Percentiles rank a stretch among this genome's conserved stretches.
These are phyloP conservation scores for Musa troglodytarum DNA, from an alignment of 176 grass and related monocot species.

Conservation along the genomic window DNA sequence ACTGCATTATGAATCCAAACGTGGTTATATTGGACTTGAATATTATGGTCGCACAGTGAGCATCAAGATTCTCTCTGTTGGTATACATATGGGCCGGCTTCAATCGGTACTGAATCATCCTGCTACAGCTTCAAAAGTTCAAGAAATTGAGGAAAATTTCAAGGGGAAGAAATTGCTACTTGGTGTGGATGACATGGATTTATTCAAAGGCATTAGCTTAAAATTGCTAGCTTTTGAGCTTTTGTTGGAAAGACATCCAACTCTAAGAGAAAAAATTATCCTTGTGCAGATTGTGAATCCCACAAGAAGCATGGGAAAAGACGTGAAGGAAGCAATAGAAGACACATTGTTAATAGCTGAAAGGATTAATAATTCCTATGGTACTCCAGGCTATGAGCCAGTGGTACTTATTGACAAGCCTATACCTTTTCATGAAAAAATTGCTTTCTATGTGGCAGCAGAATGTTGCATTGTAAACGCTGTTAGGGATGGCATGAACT, in stretches of 20 bases:
- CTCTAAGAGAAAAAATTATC: slow-evolving; percentile 51
- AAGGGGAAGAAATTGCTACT: slow-evolving; percentile 62
- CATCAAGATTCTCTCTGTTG: slow-evolving; percentile 84
- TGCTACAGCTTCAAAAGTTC: slow-evolving; percentile 48
- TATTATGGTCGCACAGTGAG: slow-evolving; percentile 78
- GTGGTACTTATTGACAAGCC: slow-evolving; percentile 54
- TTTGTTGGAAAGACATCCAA: slow-evolving; percentile 60
- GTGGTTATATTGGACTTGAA: slow-evolving; percentile 83
- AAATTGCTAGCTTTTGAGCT: slow-evolving; percentile 67
- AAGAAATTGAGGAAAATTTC: slow-evolving; percentile 61
- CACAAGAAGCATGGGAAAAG: slow-evolving; percentile 69
- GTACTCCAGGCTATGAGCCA: slow-evolving; percentile 47
- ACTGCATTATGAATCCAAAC: slow-evolving; percentile 78
- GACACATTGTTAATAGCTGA: slow-evolving; percentile 42
- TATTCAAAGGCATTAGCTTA: slow-evolving; percentile 93
- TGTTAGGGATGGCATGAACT: slow-evolving; percentile 86
- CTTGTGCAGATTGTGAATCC: slow-evolving; percentile 88
- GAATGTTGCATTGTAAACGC: slow-evolving; percentile 85
- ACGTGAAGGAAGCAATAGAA: slow-evolving; percentile 60
- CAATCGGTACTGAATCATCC: slow-evolving; percentile 60
- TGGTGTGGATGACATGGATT: slow-evolving; percentile 83
- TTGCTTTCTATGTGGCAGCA: slow-evolving; percentile 75
- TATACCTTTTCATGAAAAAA: slow-evolving; percentile 68
- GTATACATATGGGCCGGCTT: slow-evolving; percentile 64
- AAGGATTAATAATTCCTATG: slow-evolving; percentile 63